Evolutionary conservation across 2,329 filamentous ascomycete genomes (phyloP).

Genomic region (Grosmannia huntii): DNA sequence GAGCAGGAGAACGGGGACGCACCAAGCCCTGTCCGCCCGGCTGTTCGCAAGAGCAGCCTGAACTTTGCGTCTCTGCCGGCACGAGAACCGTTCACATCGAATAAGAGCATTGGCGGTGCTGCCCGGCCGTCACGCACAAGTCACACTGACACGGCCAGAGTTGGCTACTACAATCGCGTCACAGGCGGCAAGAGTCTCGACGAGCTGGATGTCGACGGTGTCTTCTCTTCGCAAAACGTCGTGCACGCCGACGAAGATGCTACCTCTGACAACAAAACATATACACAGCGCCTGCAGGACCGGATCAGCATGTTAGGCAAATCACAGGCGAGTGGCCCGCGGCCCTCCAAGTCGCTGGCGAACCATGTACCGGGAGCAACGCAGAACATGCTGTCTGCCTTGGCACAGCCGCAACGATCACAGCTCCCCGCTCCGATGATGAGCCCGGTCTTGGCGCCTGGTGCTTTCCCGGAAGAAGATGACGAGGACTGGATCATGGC

Average conservation of each 20-base stretch:
- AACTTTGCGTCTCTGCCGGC: conserved; percentile 90
- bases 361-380: conserved; percentile 24
- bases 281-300: conserved; percentile 86
- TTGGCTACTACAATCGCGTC: conserved; percentile 60
- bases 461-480: conserved; percentile 47
- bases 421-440: conserved; percentile 9
- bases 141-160: conserved; percentile 58
- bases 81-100: conserved; percentile 70
- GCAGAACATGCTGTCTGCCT: conserved; percentile 14
- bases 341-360: conserved; percentile 35
- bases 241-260: conserved; percentile 34
- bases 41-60: conserved; percentile 85
- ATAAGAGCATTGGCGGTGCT: conserved; percentile 59
- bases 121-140: conserved; percentile 62
- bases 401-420: conserved; percentile 22
- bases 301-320: conserved; percentile 68
- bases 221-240: conserved; percentile 27
- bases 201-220: conserved; percentile 38
- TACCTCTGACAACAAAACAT: conserved; percentile 65
- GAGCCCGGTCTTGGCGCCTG: conserved; percentile 30
- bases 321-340: conserved; percentile 33
- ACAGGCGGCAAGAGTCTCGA: conserved; percentile 63
- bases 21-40: conserved; percentile 57
- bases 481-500: conserved; percentile 53
- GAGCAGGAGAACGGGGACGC: neutral